Evolutionary conservation across 352 stramenopile species (phyloP), one percentile per base, ranked within the genome.

Genomic region (Detonula confervacea): DNA sequence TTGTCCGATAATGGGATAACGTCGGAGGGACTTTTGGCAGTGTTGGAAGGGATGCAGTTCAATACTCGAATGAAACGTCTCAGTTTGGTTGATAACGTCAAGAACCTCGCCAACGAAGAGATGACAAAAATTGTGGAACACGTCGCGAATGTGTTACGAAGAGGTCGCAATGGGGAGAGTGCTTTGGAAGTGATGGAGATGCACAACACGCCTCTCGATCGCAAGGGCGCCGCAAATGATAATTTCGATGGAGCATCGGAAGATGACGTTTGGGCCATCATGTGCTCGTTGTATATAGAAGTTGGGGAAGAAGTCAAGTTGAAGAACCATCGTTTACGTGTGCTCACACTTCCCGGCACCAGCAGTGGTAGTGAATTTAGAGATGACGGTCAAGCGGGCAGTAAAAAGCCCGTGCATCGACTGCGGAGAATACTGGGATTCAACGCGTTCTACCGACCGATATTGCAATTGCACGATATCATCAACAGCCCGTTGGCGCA

Each of bases 371-470:
- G 1, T 20, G 29, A 47, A 75, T 29, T 24, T 9, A 29, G 2
- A 44, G 42, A 27, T 39, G 37, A 5, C 2, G 9, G 9, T 5
- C 9, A 4, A 5, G 52, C 25, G 8, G 1, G 24, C 2, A 64
- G 11, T 24, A 55, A 1, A 27, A 66, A 24, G 16, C 42, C 37
- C 12, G 18, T 33, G 42, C 30, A 54, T 8, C 1, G 9, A 22
- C 51, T 77, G 11, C 37, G 7, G 12, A 54, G 35, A 14, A 30
- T 63, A 16, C 42, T 79, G 20, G 3, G 27, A 22, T 81, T 81
- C 55, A 81, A 81, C 63, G n/a, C 37, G 30, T 74, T 74, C 24
- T 68, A 71, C 55, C 63, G 39, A 46, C 72, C 72, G 4, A 75
- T 81, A 22, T 29, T 74, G 20, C 14, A 81, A 51, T 47, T 81